Percentiles rank a stretch among this genome's conserved stretches.
Conservation (phyloP, 768 basidiomycete species). For the Lepiota brunneoincarnata region DNA sequence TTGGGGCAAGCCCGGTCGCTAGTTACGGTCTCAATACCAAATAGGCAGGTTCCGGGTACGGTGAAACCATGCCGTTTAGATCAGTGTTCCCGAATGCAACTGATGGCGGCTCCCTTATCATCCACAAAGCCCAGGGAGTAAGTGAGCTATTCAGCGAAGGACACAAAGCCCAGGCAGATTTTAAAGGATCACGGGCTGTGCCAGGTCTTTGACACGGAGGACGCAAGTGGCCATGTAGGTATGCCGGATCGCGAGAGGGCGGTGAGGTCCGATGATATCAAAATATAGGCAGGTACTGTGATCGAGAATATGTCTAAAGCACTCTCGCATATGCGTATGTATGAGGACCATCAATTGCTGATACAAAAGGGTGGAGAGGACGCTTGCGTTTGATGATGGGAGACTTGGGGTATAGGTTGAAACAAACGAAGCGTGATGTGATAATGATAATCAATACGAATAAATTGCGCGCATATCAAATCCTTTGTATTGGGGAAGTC, state of each 20-base stretch:
- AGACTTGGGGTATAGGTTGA: not conserved
- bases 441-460: conserved; percentile 4
- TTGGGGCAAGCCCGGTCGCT: too few species aligned
- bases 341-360: too few species aligned
- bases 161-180: not conserved
- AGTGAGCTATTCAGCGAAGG: not conserved
- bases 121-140: not conserved
- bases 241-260: conserved; percentile 4
- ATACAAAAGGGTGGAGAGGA: too few species aligned
- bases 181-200: not conserved
- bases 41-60: too few species aligned
- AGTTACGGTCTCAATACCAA: too few species aligned
- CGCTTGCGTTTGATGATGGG: too few species aligned
- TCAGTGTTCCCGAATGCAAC: too few species aligned
- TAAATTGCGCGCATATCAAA: not conserved
- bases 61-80: too few species aligned
- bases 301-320: too few species aligned
- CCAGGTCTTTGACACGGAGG: not conserved
- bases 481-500: not conserved
- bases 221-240: not conserved
- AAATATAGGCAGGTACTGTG: not conserved
- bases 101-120: too few species aligned
- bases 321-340: too few species aligned
- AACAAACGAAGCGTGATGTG: not conserved
- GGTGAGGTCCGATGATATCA: conserved; percentile 2